Conservation (phyloP, 768 basidiomycete species). For the Amanita molliuscula region DNA sequence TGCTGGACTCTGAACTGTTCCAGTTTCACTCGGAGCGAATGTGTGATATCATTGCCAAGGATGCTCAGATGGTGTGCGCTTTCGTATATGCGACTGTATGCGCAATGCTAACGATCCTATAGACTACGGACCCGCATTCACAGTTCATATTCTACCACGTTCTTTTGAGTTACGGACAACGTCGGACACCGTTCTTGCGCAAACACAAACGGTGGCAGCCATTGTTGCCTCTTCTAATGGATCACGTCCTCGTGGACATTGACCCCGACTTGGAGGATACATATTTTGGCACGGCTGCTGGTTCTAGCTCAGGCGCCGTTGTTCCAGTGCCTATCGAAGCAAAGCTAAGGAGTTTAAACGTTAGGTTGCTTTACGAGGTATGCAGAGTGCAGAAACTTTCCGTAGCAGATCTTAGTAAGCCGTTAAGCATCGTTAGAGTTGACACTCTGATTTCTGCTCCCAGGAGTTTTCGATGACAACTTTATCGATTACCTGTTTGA, state of each 20-base stretch:
- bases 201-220: slow-evolving; percentile 78
- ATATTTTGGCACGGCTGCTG: slow-evolving; percentile 35
- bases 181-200: slow-evolving; percentile 59
- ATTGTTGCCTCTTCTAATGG: slow-evolving; percentile 75
- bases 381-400: slow-evolving; percentile 84
- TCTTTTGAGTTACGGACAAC: slow-evolving; percentile 67
- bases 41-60: slow-evolving; percentile 68
- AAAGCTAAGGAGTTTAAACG: slow-evolving; percentile 61
- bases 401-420: slow-evolving; percentile 68
- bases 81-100: slow-evolving; percentile 5
- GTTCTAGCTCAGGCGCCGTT: slow-evolving; percentile 23
- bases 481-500: slow-evolving; percentile 91
- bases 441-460: not conserved
- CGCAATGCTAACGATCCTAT: slow-evolving; percentile 2
- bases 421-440: not conserved
- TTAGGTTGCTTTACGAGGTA: slow-evolving; percentile 82
- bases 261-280: slow-evolving; percentile 64
- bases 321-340: slow-evolving; percentile 74
- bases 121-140: slow-evolving; percentile 82
- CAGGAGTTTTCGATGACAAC: slow-evolving; percentile 70
- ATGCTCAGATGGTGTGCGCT: slow-evolving; percentile 45
- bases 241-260: slow-evolving; percentile 73
- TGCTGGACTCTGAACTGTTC: slow-evolving; percentile 83
- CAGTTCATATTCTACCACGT: slow-evolving; percentile 73
- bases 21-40: slow-evolving; percentile 87